Evolutionary conservation across 2,329 filamentous ascomycete genomes (phyloP).

Genomic region (Macrophomina pseudophaseolina): DNA sequence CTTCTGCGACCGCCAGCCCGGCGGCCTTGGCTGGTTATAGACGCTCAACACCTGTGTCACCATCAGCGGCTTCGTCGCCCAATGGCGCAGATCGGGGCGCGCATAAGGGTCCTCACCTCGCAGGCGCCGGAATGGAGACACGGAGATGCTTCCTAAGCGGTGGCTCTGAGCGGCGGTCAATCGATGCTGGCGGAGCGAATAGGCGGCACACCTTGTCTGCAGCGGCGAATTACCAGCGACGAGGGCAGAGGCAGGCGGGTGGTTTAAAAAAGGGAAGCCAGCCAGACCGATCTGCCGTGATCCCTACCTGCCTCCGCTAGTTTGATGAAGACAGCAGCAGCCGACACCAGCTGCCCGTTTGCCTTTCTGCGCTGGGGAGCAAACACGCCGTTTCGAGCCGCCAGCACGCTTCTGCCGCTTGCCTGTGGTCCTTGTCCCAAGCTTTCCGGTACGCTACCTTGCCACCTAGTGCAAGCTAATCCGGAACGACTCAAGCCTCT

Average conservation of each 20-base stretch:
- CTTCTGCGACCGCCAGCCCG: conserved; percentile 10
- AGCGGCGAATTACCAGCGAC: not conserved
- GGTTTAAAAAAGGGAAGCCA: conserved; percentile 18
- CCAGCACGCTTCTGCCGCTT: conserved; percentile 7
- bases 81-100: conserved; percentile 16
- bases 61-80: conserved; percentile 16
- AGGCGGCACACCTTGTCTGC: not conserved
- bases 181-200: conserved; percentile 7
- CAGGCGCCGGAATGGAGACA: conserved; percentile 12
- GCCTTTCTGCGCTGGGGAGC: conserved; percentile 5
- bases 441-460: conserved; percentile 24
- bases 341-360: conserved; percentile 2
- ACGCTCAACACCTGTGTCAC: conserved; percentile 6
- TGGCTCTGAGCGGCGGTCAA: conserved; percentile 6
- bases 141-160: conserved; percentile 26
- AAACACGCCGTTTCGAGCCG: conserved; percentile 20
- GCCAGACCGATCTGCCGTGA: not conserved
- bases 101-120: conserved; percentile 24
- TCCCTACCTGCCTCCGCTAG: conserved; percentile 25
- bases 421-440: conserved; percentile 4
- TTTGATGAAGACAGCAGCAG: conserved; percentile 14
- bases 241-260: not conserved
- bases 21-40: conserved; percentile 16
- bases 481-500: conserved; percentile 11
- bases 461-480: conserved; percentile 17